These are phyloP conservation scores for Zychaea mexicana DNA, from an alignment of 371 early-diverging fungal genomes.

Conservation along the genomic window DNA sequence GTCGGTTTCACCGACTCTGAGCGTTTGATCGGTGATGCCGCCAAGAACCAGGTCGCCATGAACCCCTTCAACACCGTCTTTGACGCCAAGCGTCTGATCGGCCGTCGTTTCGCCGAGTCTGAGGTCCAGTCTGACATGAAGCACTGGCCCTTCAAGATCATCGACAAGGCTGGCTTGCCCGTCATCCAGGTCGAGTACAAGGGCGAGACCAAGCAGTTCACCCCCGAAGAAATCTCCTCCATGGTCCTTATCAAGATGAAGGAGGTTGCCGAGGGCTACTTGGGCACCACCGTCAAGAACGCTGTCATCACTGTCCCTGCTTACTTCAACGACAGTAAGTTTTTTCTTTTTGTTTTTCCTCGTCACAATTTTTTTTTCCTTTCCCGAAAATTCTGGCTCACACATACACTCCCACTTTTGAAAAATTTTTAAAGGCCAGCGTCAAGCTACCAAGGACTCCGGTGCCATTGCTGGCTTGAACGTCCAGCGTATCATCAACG, in stretches of 20 bases:
- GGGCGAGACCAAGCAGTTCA: constrained; percentile 85
- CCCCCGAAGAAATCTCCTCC: constrained; percentile 94
- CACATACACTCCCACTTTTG: neutral
- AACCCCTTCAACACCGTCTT: constrained; percentile 92
- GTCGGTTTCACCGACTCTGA: constrained; percentile 93
- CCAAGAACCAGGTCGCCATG: constrained; percentile 92
- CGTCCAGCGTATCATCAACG: constrained; percentile 97
- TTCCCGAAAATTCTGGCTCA: neutral
- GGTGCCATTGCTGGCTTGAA: constrained; percentile 95
- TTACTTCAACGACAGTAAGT: constrained; percentile 74
- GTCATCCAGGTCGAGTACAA: constrained; percentile 84
- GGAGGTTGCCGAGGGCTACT: constrained; percentile 86
- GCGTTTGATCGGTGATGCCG: constrained; percentile 94
- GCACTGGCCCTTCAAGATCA: constrained; percentile 91
- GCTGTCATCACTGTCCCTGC: constrained; percentile 80
- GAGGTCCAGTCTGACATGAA: constrained; percentile 94
- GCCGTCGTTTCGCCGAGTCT: constrained; percentile 88
- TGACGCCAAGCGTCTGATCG: constrained; percentile 97
- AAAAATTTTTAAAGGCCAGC: constrained; percentile 64
- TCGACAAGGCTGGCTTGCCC: constrained; percentile 85
- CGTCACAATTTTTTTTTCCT: constrained; percentile 1
- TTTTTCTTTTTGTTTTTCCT: neutral
- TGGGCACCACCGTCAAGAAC: constrained; percentile 78
- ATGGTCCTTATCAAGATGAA: constrained; percentile 94
- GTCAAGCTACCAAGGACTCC: constrained; percentile 99